Evolutionary conservation across 495 filamentous ascomycete genomes (phyloP).

Genomic region (Penicillium egyptiacum): DNA sequence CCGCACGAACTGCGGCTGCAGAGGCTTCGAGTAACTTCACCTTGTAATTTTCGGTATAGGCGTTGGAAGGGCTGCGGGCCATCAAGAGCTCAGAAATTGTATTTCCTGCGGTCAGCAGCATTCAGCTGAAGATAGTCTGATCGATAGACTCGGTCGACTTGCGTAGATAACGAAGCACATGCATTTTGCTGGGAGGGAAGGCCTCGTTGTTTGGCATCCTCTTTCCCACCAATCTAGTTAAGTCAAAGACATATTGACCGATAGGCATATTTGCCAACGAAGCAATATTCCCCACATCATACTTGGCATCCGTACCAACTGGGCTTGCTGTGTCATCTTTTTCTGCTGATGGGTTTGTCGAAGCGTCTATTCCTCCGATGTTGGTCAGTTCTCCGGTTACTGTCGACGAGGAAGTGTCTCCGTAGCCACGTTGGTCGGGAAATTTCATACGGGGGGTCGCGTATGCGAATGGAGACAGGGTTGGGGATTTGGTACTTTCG

Average conservation of each 20-base stretch:
- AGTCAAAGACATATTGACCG: background rate
- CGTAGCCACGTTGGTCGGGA: background rate
- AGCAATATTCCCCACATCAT: no score
- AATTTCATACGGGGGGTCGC: background rate
- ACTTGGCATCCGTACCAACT: background rate
- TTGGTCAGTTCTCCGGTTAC: background rate
- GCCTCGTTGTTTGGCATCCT: background rate
- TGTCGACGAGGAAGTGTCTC: background rate
- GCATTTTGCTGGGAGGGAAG: background rate
- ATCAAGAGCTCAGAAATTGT: background rate
- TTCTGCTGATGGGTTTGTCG: background rate
- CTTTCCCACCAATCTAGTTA: background rate
- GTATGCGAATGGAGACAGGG: background rate
- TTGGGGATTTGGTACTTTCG: background rate
- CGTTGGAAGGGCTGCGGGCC: background rate
- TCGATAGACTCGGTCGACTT: background rate
- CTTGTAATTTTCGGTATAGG: background rate
- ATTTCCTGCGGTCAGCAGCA: background rate
- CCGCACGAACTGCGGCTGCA: background rate
- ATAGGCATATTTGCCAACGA: background rate
- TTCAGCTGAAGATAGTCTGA: background rate
- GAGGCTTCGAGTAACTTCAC: background rate
- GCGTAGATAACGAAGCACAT: background rate
- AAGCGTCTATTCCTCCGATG: background rate
- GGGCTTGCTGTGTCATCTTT: background rate